phyloP scores from a whole-genome alignment of 441 rosid genomes.

The Brassica hybrid region DNA sequence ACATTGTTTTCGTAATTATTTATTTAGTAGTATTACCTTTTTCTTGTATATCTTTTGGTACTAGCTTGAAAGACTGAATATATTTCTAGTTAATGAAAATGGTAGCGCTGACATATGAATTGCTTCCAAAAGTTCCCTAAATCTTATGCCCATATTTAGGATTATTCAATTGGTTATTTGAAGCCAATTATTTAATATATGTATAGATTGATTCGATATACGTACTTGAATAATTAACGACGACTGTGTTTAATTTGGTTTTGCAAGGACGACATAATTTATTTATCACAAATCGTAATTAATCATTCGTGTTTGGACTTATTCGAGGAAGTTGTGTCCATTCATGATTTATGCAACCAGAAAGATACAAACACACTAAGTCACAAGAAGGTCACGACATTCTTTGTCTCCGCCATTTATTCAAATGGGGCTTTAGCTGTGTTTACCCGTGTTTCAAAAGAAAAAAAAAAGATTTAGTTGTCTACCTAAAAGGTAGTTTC shows the following conservation, averaged over 20 bases:
- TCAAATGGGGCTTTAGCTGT: slow-evolving; percentile 25
- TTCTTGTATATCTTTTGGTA: neutral
- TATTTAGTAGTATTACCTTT: neutral
- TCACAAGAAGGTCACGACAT: slow-evolving; percentile 45
- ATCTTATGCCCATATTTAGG: slow-evolving; percentile 35
- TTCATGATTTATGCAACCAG: slow-evolving; percentile 27
- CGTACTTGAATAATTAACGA: neutral
- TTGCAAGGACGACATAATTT: slow-evolving; percentile 14
- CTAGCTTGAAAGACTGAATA: neutral
- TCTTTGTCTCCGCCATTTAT: slow-evolving; percentile 38
- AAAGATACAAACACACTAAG: slow-evolving; percentile 29
- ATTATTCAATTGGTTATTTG: neutral
- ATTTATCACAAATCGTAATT: slow-evolving; percentile 4
- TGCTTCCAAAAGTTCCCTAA: slow-evolving; percentile 40
- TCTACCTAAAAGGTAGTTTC: slow-evolving; percentile 9
- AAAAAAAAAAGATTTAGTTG: neutral
- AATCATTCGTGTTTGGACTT: slow-evolving; percentile 36
- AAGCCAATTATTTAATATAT: neutral
- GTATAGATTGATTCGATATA: slow-evolving; percentile 1
- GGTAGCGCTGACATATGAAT: slow-evolving; percentile 24
- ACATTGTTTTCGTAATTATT: neutral
- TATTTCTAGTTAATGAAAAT: slow-evolving; percentile 8
- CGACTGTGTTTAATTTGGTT: slow-evolving; percentile 5
- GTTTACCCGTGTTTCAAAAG: neutral
- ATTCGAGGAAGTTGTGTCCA: slow-evolving; percentile 22